Evolutionary conservation across 1,139 yeast species (phyloP), one percentile per base, ranked within the genome.

Genomic region (Starmera stellimalicola): DNA sequence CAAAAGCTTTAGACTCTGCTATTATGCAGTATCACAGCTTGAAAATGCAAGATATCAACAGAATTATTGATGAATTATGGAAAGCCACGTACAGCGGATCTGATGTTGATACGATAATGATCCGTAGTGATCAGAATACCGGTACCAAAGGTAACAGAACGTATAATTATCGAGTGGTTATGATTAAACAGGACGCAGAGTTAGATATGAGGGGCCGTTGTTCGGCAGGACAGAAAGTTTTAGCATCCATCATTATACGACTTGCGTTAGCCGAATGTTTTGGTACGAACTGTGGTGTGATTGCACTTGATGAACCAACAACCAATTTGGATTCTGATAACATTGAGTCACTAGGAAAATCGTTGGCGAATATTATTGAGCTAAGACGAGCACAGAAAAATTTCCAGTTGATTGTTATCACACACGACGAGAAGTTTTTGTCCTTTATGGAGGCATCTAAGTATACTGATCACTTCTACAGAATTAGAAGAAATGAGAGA

Each of bases 131-230:
- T 46, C 77, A 74, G 30, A 80, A 77, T 31, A 59, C 64, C 6
- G 55, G 60, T 7, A 51, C 58, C 3, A 70, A 73, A 33, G 77
- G 77, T 1, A 77, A 77, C 35, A 63, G 91, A 36, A 73, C 94
- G 1, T 88, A 88, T 56, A 88, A 91, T 53, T 91, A 91, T 54
- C 68, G 97, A 27, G 96, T 93, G 16, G 95, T 91, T 14, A 93
- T 93, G 98, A 76, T 77, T 41, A 93, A 93, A 52, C 85, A 83
- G 47, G 93, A 83, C 35, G 81, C 77, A 2, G 98, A 91, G 54
- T 63, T 93, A 31, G 99, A 93, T 51, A 93, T 93, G 99, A 70
- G 98, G 43, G 99, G 98, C 1, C 64, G 98, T 37, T 93, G 99
- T 55, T 85, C 96, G 3, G 98, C 98, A 0, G 99, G 99, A 1